Base-by-base conservation (phyloP, 1,284 basidiomycete genomes). In the Leccinum subspadiceum region DNA sequence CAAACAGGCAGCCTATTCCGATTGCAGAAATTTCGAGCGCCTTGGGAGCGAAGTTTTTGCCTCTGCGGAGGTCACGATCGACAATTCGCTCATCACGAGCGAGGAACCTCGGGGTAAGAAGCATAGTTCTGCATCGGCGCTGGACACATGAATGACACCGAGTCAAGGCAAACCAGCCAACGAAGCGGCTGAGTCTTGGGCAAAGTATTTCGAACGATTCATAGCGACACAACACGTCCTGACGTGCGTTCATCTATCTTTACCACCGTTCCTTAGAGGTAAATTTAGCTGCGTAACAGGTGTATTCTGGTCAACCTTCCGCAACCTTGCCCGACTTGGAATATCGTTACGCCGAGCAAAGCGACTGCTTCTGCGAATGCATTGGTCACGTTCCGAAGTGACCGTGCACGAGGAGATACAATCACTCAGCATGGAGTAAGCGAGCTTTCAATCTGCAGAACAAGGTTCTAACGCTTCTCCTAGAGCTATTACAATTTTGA, bases 401-500 rank as follows among this genome's bases (percentile, higher is more conserved):
- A 70, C 31, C 63, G 61, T 41, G 65, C 61, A 54, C 58, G 67
- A 12, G 68, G 70, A 12, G 70, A 71, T 22, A 62, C 65, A 4
- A 48, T 59, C 29, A 62, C 41, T 31, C 69, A 70, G 39, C 59
- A 69, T 56, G 68, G 68, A 53, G 68, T 71, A 35, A 61, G 67
- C 20, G 10, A 17, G 5, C 48, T 39, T 13, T 3, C 5, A 4
- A 9, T 29, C 5, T 15, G 22, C 7, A 5, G 12, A 2, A n/a
- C 0, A 24, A 15, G 22, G 41, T 61, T 51, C 37, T 50, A 1
- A 60, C 17, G 2, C 13, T 5, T 15, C 50, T 46, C 31, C 15
- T 24, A 70, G 68, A 58, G 65, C n/a, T 66, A 70, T 31, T 72
- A 70, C 41, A 70, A 60, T n/a, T 70, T 72, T 57, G 63, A 66